A percentile compares a stretch with the other conserved stretches of the same genome.
These are phyloP conservation scores for Actinomortierella ambigua DNA, from an alignment of 371 early-diverging fungal species.

Conservation along the genomic window DNA sequence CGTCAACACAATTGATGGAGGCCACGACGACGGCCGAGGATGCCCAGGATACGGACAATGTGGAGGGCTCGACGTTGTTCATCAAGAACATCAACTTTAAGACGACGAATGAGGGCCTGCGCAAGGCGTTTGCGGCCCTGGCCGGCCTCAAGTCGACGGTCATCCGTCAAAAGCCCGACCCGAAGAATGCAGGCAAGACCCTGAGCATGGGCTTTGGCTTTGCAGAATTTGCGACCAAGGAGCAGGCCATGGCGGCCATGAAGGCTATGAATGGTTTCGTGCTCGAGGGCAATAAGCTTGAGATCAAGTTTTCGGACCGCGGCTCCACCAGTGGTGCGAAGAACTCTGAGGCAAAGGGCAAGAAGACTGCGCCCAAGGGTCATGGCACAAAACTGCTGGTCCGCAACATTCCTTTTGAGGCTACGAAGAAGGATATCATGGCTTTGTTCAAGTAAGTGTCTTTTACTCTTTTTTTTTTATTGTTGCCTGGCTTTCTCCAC, in stretches of 20 bases:
- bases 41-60: constrained; percentile 46
- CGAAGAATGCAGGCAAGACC: constrained; percentile 73
- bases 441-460: constrained; percentile 81
- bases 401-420: constrained; percentile 99
- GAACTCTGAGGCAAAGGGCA: constrained; percentile 46
- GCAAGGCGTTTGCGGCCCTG: constrained; percentile 69
- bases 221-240: constrained; percentile 83
- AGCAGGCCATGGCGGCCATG: constrained; percentile 81
- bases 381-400: constrained; percentile 89
- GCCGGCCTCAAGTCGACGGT: constrained; percentile 79
- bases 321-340: constrained; percentile 46
- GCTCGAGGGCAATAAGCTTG: constrained; percentile 86
- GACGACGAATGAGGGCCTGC: constrained; percentile 79
- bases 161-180: constrained; percentile 81
- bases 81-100: constrained; percentile 94
- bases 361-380: constrained; percentile 49
- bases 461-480: constrained; percentile 3
- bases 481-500: neutral
- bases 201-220: constrained; percentile 98
- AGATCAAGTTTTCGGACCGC: constrained; percentile 85
- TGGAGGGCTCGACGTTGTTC: constrained; percentile 77
- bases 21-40: constrained; percentile 48
- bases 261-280: constrained; percentile 81
- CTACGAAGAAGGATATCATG: constrained; percentile 92
- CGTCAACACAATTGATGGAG: constrained; percentile 45